A percentile compares a stretch with the other conserved stretches of the same genome.
Evolutionary conservation across 2,329 filamentous ascomycete genomes (phyloP).

Genomic region (Tolypocladium guangdongense): DNA sequence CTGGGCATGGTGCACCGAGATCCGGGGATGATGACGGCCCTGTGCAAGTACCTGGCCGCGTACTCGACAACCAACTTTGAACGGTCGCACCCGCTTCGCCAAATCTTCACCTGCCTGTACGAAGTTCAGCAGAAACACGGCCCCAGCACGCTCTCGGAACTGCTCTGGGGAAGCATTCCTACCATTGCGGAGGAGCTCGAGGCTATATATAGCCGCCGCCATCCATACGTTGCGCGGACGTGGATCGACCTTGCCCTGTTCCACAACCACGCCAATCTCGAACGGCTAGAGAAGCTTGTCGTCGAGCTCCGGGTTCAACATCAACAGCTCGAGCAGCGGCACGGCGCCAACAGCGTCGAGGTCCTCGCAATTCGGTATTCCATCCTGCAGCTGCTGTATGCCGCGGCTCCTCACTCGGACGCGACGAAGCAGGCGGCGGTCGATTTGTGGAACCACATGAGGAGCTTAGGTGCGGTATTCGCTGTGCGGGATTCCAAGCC

Average conservation of each 20-base stretch:
- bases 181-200: slow-evolving; percentile 32
- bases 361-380: slow-evolving; percentile 28
- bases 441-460: slow-evolving; percentile 26
- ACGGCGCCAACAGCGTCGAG: slow-evolving; percentile 22
- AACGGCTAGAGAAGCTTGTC: slow-evolving; percentile 25
- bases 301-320: slow-evolving; percentile 25
- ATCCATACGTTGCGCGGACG: slow-evolving; percentile 31
- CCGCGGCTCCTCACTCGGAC: slow-evolving; percentile 21
- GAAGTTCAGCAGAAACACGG: slow-evolving; percentile 35
- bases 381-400: slow-evolving; percentile 28
- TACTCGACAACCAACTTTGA: slow-evolving; percentile 33
- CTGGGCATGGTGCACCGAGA: slow-evolving; percentile 33
- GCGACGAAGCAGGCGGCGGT: slow-evolving; percentile 23
- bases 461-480: slow-evolving; percentile 23
- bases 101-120: slow-evolving; percentile 31
- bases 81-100: slow-evolving; percentile 29
- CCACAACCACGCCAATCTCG: slow-evolving; percentile 24
- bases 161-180: slow-evolving; percentile 29
- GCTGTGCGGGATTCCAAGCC: slow-evolving; percentile 24
- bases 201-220: slow-evolving; percentile 29
- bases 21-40: slow-evolving; percentile 31
- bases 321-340: slow-evolving; percentile 22
- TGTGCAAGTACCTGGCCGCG: slow-evolving; percentile 33
- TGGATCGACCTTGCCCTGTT: slow-evolving; percentile 31
- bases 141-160: slow-evolving; percentile 28